These are phyloP conservation scores for Santalum album DNA, from an alignment of 164 flowering plant genomes.

Conservation along the genomic window DNA sequence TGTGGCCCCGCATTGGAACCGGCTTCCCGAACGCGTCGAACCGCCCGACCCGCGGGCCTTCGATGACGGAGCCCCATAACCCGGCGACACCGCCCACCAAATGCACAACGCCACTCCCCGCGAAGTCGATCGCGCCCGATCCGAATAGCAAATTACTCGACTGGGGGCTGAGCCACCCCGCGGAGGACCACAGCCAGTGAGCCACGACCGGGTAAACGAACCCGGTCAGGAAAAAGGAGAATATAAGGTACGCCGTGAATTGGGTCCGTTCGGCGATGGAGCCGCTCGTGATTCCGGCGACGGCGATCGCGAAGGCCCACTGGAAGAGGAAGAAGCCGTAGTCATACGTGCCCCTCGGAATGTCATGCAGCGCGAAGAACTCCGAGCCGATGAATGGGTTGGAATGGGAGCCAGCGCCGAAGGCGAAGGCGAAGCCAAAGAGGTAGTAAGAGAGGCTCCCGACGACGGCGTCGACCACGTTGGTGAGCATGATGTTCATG, in stretches of 20 bases:
- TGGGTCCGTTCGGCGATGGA: conserved; percentile 81
- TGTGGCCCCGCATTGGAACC: conserved; percentile 51
- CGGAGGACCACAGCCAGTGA: conserved; percentile 66
- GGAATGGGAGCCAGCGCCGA: conserved; percentile 31
- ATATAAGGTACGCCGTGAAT: conserved; percentile 56
- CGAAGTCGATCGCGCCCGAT: conserved; percentile 60
- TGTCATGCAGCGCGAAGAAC: conserved; percentile 40
- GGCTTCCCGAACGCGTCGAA: conserved; percentile 51
- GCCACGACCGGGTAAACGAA: conserved; percentile 70
- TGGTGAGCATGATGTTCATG: conserved; percentile 73
- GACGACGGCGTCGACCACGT: conserved; percentile 65
- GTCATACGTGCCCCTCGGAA: conserved; percentile 33
- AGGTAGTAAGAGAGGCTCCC: conserved; percentile 65
- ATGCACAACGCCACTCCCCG: conserved; percentile 57
- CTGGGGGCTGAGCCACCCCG: conserved; percentile 47
- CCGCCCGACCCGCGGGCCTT: conserved; percentile 60
- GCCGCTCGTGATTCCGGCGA: conserved; percentile 73
- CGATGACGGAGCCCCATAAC: conserved; percentile 51
- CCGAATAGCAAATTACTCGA: conserved; percentile 27
- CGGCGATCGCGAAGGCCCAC: conserved; percentile 81
- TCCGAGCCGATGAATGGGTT: conserved; percentile 57
- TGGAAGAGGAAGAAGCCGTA: conserved; percentile 68
- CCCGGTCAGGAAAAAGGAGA: conserved; percentile 59
- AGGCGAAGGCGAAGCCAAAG: conserved; percentile 71
- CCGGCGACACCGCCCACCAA: conserved; percentile 64